Evolutionary conservation across 1,284 basidiomycete genomes (phyloP).

Genomic region (Meira miltonrushii): DNA sequence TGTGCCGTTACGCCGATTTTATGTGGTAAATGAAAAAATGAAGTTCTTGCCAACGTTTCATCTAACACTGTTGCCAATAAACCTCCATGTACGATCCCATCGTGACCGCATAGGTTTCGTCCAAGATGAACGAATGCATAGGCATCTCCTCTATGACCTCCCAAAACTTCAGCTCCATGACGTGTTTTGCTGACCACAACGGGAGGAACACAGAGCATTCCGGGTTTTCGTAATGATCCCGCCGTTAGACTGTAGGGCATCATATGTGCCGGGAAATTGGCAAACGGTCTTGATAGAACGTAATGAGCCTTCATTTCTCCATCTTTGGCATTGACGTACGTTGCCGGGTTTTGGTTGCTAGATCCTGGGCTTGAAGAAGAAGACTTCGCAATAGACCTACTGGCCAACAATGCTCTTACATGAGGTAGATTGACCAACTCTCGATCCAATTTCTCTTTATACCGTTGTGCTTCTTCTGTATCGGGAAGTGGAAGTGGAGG

Average conservation of each 20-base stretch:
- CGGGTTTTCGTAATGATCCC: constrained; percentile 74
- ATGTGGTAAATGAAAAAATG: constrained; percentile 61
- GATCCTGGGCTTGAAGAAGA: constrained; percentile 20
- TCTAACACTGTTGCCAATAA: constrained; percentile 83
- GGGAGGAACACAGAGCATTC: constrained; percentile 41
- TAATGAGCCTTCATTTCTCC: constrained; percentile 21
- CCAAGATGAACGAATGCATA: constrained; percentile 72
- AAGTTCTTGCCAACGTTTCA: constrained; percentile 75
- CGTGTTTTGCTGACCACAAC: constrained; percentile 45
- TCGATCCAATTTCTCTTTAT: constrained; percentile 64
- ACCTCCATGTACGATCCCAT: constrained; percentile 90
- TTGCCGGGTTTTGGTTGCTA: constrained; percentile 16
- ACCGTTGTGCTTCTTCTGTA: constrained; percentile 62
- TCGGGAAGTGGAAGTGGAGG: constrained; percentile 65
- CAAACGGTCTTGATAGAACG: constrained; percentile 63
- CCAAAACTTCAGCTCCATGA: constrained; percentile 28
- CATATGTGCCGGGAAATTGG: constrained; percentile 63
- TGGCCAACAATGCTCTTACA: constrained; percentile 45
- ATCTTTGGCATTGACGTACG: not conserved
- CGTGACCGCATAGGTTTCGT: constrained; percentile 75
- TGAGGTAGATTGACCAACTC: constrained; percentile 63
- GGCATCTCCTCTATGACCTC: constrained; percentile 44
- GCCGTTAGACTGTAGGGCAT: constrained; percentile 75
- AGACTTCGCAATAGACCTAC: constrained; percentile 20
- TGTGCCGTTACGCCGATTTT: constrained; percentile 86